Evolutionary conservation across 768 basidiomycete genomes (phyloP), one percentile per base, ranked within the genome.

Genomic region (Kwoniella dendrophila): DNA sequence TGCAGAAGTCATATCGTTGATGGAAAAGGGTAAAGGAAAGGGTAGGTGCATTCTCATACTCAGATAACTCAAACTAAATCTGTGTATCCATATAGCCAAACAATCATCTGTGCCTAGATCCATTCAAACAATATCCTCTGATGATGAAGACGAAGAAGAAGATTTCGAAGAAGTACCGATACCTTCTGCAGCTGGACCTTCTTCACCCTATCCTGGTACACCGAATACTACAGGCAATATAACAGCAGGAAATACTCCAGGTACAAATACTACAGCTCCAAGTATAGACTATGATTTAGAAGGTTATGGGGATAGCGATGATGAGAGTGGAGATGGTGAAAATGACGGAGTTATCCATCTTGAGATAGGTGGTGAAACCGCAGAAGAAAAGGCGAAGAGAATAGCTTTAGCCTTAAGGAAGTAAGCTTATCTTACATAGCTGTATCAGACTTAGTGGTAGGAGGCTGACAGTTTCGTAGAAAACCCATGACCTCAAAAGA

Each of bases 401-500:
- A 67, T 69, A 43, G 66, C 66, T 2, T 27, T 72, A 57, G 74
- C 71, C 7, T 14, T 71, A 59, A 26, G 74, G 34, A 75, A 75
- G 73, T 74, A 62, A 70, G 70, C 38, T 8, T n/a, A 26, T 1
- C 16, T 41, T 26, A 48, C 1, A 27, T 16, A 27, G 33, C 5
- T 49, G 2, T 10, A 26, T 22, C 3, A 26, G 6, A 22, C 2
- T 30, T 32, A 27, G 10, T 52, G 41, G 12, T 52, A 6, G n/a
- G 3, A 11, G 6, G 30, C 16, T 48, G 34, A 36, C 41, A 22
- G n/a, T 47, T 3, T 45, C 3, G 44, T 2, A 76, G 76, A 48
- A 78, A 77, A 62, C 77, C 77, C 10, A 66, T 78, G 62, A 78
- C 75, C 1, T 72, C 75, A 1, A 72, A 75, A 14, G 90, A 94